Evolutionary conservation across 164 flowering plant species (phyloP), one percentile per base, ranked within the genome.

Genomic region (Litsea cubeba): DNA sequence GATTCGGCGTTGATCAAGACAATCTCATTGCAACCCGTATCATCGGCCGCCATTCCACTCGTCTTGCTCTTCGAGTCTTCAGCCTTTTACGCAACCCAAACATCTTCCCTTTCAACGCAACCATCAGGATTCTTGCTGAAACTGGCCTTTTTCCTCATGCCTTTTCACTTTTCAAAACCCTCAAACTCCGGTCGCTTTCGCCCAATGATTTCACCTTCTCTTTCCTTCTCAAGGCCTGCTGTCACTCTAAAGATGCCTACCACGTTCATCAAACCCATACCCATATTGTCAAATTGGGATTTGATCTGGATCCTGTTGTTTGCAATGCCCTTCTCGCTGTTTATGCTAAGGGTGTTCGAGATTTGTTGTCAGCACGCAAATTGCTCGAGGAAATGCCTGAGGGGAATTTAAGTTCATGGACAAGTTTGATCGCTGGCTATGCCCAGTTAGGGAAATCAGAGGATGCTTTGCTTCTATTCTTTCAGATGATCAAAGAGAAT

Each of bases 201-300:
- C 90, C 94, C 25, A 87, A 91, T 77, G 89, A 82, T 25, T 77
- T 85, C 65, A 87, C 92, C 7, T 85, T 88, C 72, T 87, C 88
- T 60, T 87, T 84, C 80, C 81, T 89, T 58, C 82, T 89, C 66
- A 88, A 91, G 77, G 88, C 89, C 26, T 87, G 85, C 75, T 76
- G 72, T 24, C 73, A 79, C 7, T 72, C 69, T 2, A 46, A 26
- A 2, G 67, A 72, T 60, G 63, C 65, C 12, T 28, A 0, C 22
- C 63, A 51, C 65, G 81, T 81, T 23, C 62, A 70, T 32, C 90
- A 86, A 51, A 69, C 81, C 14, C 92, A 91, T 74, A 72, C 79
- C 75, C 83, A 86, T 69, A 70, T 85, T 17, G 10, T 81, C n/a
- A 88, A 89, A 77, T 69, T 50, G 49, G 93, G 89, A 1, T 86